These are phyloP conservation scores for Arthromyces matolae DNA, from an alignment of 768 basidiomycete species.

Conservation along the genomic window DNA sequence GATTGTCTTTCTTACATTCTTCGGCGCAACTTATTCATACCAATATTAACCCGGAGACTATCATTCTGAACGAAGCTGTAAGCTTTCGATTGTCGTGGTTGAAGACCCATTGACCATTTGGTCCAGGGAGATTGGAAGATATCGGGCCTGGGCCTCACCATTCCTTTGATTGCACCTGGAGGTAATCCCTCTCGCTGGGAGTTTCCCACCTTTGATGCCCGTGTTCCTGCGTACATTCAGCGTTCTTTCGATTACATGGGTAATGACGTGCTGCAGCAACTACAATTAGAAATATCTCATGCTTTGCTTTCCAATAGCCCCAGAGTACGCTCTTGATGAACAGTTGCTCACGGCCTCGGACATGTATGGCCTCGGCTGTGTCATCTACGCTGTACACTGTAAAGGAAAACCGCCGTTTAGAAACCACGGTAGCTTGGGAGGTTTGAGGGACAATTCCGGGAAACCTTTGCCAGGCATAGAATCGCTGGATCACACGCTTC, in stretches of 20 bases:
- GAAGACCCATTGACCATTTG: neutral
- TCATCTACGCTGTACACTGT: conserved; percentile 89
- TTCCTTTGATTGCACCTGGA: conserved; percentile 63
- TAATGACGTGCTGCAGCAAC: conserved; percentile 33
- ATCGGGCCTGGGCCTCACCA: conserved; percentile 83
- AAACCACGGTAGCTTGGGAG: conserved; percentile 72
- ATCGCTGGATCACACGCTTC: conserved; percentile 65
- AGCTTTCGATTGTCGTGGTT: conserved; percentile 22
- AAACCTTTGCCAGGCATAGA: conserved; percentile 61
- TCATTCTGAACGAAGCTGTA: conserved; percentile 87
- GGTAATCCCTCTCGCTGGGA: conserved; percentile 83
- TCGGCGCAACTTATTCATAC: conserved; percentile 91
- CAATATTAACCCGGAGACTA: conserved; percentile 82
- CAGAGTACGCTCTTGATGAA: conserved; percentile 93
- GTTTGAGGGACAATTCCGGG: conserved; percentile 66
- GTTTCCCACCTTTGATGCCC: conserved; percentile 83
- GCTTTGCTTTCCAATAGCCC: conserved; percentile 59
- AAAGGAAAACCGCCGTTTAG: conserved; percentile 85
- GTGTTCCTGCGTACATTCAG: conserved; percentile 78
- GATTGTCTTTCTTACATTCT: conserved; percentile 84
- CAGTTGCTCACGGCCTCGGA: conserved; percentile 83
- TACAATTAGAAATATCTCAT: neutral
- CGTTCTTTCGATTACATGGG: conserved; percentile 95
- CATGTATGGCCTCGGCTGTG: conserved; percentile 88
- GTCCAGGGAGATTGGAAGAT: conserved; percentile 96